Evolutionary conservation across 345 rosid genomes (phyloP), one percentile per base, ranked within the genome.

Genomic region (Murraya paniculata): DNA sequence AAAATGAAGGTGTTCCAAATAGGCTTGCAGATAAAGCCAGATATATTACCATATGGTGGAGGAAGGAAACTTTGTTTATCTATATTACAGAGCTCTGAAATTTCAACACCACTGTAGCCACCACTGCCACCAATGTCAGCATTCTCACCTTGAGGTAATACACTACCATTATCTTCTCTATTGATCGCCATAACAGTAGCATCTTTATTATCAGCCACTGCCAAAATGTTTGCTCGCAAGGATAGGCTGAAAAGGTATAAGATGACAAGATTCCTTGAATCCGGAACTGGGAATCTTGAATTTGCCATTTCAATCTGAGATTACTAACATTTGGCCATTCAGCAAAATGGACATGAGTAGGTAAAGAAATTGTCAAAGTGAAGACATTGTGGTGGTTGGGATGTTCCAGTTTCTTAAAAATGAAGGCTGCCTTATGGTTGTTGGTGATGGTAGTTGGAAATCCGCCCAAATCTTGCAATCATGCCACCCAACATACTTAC

Each of bases 1-100:
- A 95, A 85, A 76, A 91, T 76, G 69, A 89, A 91, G 68, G 87
- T 87, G 85, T 95, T 90, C 99, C 99, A 93, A 71, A 93, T 74
- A 24, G 93, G 93, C 58, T 87, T 67, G 78, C 99, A 93, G 1
- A 83, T 73, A 82, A 90, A 80, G 62, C 87, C 88, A 28, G 98
- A 87, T 72, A 89, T 74, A 71, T 90, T 93, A 61, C 83, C 85
- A 72, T 92, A 93, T 1, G 99, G 98, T 9, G 96, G 98, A 69
- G 96, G 90, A 73, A 93, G 97, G 60, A 93, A 85, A 33, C 61
- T 80, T 11, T 85, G 82, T 71, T 88, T 65, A 65, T 91, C 90
- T 19, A 77, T 84, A 19, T 84, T 84, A 78, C 99, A 95, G 68
- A 91, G 91, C 75, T 86, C 87, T 21, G 85, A 70, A 74, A 78